Percentiles rank a stretch among this genome's conserved stretches.
Conservation (phyloP, 441 rosid genomes). For the Adansonia madagascariensis region DNA sequence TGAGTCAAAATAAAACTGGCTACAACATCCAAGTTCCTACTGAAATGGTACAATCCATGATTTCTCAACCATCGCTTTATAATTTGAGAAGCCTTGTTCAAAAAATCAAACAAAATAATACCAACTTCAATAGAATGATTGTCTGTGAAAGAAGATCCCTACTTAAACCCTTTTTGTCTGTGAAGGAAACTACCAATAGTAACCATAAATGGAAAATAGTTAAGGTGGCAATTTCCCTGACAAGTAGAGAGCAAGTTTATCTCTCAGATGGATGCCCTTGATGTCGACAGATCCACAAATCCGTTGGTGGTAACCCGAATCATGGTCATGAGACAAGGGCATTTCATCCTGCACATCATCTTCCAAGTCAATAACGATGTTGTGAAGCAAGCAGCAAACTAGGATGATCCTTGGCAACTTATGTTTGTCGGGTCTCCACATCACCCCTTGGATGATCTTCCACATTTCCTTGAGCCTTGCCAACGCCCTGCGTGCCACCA, state of each 20-base stretch:
- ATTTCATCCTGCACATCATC: conserved; percentile 41
- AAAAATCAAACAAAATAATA: too few species aligned
- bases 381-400: conserved; percentile 75
- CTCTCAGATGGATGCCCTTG: conserved; percentile 52
- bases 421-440: conserved; percentile 77
- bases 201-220: conserved; percentile 5
- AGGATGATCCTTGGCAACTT: conserved; percentile 67
- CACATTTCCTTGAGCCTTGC: conserved; percentile 59
- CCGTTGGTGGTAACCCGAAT: conserved; percentile 47
- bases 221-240: conserved; percentile 40
- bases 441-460: conserved; percentile 65
- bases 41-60: too few species aligned
- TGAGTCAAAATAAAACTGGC: too few species aligned
- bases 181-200: neutral
- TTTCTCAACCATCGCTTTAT: too few species aligned
- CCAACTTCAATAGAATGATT: neutral
- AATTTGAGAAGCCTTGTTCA: too few species aligned
- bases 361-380: conserved; percentile 61
- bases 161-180: neutral
- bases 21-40: too few species aligned
- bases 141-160: neutral
- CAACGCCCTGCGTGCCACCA: conserved; percentile 60
- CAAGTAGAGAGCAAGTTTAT: conserved; percentile 47
- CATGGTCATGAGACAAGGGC: conserved; percentile 42
- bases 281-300: conserved; percentile 42